Evolutionary conservation across 2,329 filamentous ascomycete species (phyloP).

Genomic region (Monilinia polystroma): DNA sequence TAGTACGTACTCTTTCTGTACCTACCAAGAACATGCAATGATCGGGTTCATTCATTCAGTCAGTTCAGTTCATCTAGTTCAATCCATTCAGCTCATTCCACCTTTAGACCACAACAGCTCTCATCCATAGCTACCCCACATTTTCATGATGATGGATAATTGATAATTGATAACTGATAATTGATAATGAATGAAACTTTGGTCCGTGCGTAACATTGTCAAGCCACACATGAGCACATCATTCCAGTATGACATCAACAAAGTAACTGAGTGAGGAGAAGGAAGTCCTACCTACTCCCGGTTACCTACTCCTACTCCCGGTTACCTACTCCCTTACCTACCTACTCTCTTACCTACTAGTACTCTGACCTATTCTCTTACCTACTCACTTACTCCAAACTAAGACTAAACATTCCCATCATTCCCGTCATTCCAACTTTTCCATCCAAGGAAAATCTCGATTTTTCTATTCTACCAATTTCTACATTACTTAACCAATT

Average conservation of each 20-base stretch:
- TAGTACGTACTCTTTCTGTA: too few species aligned
- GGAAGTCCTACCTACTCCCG: too few species aligned
- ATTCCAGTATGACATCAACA: conserved; percentile 15
- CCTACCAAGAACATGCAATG: too few species aligned
- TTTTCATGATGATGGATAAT: background rate
- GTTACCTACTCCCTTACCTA: too few species aligned
- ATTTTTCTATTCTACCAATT: conserved; percentile 1
- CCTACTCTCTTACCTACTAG: background rate
- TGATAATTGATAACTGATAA: too few species aligned
- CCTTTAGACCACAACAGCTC: background rate
- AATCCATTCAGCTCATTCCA: too few species aligned
- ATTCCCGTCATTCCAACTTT: conserved; percentile 21
- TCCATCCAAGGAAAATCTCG: conserved; percentile 13
- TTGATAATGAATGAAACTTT: background rate
- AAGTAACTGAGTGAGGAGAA: background rate
- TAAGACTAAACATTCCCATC: background rate
- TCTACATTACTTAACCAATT: background rate
- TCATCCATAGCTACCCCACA: conserved; percentile 14
- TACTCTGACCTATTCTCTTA: too few species aligned
- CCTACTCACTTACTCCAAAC: background rate
- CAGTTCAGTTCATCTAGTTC: too few species aligned
- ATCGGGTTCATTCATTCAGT: too few species aligned
- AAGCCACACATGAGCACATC: conserved; percentile 8
- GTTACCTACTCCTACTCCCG: too few species aligned
- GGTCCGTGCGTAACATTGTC: background rate